phyloP scores from a whole-genome alignment of 345 rosid species.

The Pistacia vera region DNA sequence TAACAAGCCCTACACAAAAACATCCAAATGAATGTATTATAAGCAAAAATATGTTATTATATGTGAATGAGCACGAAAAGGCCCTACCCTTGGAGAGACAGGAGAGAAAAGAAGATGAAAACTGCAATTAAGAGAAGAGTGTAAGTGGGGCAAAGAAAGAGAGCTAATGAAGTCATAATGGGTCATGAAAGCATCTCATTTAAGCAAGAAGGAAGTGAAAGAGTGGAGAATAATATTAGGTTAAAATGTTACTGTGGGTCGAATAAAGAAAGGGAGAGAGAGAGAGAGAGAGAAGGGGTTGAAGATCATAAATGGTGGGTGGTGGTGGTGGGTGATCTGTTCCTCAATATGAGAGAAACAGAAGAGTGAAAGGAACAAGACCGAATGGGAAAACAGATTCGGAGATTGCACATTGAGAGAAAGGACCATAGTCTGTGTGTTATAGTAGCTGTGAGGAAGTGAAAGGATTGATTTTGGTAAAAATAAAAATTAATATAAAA shows the following conservation, averaged over 20 bases:
- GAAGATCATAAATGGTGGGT: constrained; percentile 19
- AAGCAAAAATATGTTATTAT: not conserved
- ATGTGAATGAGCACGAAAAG: too few relatives aligned
- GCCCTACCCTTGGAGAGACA: not conserved
- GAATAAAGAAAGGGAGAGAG: not conserved
- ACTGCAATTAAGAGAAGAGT: constrained; percentile 9
- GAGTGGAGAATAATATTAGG: not conserved
- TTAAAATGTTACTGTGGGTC: not conserved
- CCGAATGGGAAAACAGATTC: constrained; percentile 41
- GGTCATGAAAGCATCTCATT: constrained; percentile 10
- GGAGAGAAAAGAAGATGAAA: constrained; percentile 25
- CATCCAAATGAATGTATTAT: not conserved
- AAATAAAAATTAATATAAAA: not conserved
- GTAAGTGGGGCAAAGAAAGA: not conserved
- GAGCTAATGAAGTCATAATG: constrained; percentile 27
- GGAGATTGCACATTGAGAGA: constrained; percentile 39
- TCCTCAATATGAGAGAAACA: constrained; percentile 8
- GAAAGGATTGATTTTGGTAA: not conserved
- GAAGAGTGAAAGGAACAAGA: constrained; percentile 59
- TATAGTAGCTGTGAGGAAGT: constrained; percentile 16
- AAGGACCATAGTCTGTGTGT: constrained; percentile 14
- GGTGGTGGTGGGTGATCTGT: constrained; percentile 17
- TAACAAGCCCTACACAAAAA: constrained; percentile 38
- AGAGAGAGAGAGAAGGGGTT: constrained; percentile 12
- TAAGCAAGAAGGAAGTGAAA: not conserved